Base-by-base conservation (phyloP, 139 green algal species). In the Coccomyxa sp. region DNA sequence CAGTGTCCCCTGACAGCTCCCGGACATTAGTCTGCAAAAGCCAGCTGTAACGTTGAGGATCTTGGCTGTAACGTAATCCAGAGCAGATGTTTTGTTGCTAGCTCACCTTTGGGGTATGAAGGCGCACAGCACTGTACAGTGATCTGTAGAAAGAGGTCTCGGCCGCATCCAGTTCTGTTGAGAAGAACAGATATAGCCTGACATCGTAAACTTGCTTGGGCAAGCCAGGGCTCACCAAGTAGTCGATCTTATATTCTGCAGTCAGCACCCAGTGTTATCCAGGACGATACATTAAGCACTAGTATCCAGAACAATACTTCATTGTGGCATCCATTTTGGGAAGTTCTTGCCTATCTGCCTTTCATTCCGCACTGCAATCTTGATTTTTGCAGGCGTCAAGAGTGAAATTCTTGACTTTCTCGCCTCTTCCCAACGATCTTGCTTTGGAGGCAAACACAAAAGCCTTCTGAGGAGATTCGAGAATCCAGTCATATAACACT, bases 61-160 rank as follows among this genome's bases (percentile, higher is more conserved):
- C 7, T 51, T 7, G 38, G 7, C 38, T 51, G 38, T 51, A 7
- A 51, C 7, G 38, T 51, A 51, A 3, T 51, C 38, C 38, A 11
- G 38, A 51, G 38, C 25, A 23, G 13, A 45, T 71, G 21, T 57
- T 66, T 76, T 0, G 12, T 63, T 31, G 68, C 32, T 21, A 83
- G 80, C 51, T 63, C 28, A 82, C 83, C 77, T 82, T 86, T 38
- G 84, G 84, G 7, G 84, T 84, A 75, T 87, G 84, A n/a, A 87
- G 80, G 17, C 84, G 79, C 12, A 83, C 74, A 11, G 79, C 75
- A n/a, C 79, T 58, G 30, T 23, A 84, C 13, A 87, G 75, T 25
- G 83, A 38, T 27, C 51, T 31, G 68, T 82, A 87, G 32, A 87
- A 81, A 25, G 76, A 32, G 59, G 67, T 79, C 27, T 45, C 63